Evolutionary conservation across 805 yeast genomes (phyloP), one percentile per base, ranked within the genome.

Genomic region (Candida lessepsii): DNA sequence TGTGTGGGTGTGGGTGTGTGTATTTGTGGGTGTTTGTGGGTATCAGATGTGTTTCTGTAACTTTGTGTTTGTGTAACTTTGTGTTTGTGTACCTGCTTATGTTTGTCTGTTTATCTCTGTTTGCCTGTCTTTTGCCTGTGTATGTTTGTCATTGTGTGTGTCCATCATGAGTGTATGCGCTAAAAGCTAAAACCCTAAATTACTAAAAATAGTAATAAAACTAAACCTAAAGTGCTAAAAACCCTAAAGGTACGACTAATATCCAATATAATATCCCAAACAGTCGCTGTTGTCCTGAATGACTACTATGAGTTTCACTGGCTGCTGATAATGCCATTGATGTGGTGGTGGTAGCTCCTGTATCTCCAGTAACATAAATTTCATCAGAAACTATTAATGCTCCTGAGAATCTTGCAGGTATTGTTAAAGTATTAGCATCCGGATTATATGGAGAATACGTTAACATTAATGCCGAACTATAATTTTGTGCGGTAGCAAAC

Each of bases 351-450:
- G 27, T 8, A 9, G 33, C 9, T 6, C 3, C 19, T 9, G 2
- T 9, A 9, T 16, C 13, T 10, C 49, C 51, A 2, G 67, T 58
- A 10, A 62, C 41, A 47, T 56, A 54, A 23, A 65, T 53, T 21
- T 60, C 60, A 5, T 67, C 62, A 13, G 58, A 53, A 21, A 46
- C 44, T 28, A 63, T 52, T 14, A 53, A 39, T 11, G 41, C 24
- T 9, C 51, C 51, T 4, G 48, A 45, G 18, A 47, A 45, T 20
- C 51, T 35, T 2, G 48, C 51, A 14, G 51, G 51, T 13, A 41
- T 41, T 1, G 43, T 36, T 9, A 45, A 26, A 5, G 49, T 29
- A 21, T 30, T 37, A 2, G 31, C 25, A 23, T 30, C 21, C 2
- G 38, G 23, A 16, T 21, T 25, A 13, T 24, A 33, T 5, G 46